Evolutionary conservation across 1,284 basidiomycete species (phyloP).

Genomic region (Cryptococcus sp.): DNA sequence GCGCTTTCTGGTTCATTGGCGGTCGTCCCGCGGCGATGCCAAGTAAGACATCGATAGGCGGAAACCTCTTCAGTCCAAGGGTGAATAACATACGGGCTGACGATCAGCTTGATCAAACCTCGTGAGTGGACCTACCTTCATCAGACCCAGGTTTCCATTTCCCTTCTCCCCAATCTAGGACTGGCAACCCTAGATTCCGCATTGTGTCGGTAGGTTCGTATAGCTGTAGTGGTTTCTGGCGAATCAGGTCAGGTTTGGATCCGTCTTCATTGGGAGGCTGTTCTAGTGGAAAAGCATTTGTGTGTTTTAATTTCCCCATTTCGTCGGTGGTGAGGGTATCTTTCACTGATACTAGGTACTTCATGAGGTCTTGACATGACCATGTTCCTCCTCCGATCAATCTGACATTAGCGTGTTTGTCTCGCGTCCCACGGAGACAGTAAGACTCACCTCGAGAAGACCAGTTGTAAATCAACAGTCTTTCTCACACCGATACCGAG

Average conservation of each 20-base stretch:
- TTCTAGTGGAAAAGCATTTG: conserved; percentile 75
- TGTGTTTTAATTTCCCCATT: conserved; percentile 67
- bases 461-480: conserved; percentile 83
- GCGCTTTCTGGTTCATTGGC: conserved; percentile 51
- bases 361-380: conserved; percentile 57
- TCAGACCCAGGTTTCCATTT: conserved; percentile 77
- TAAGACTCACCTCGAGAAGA: conserved; percentile 66
- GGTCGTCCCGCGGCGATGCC: conserved; percentile 58
- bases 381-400: conserved; percentile 44
- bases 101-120: conserved; percentile 4
- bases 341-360: conserved; percentile 83
- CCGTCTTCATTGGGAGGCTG: conserved; percentile 36
- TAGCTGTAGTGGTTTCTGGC: conserved; percentile 64
- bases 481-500: conserved; percentile 76
- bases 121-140: conserved; percentile 59
- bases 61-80: conserved; percentile 70
- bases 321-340: conserved; percentile 66
- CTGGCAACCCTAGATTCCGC: conserved; percentile 68
- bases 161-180: conserved; percentile 80
- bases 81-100: conserved; percentile 76
- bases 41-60: conserved; percentile 65
- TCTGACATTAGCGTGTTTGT: conserved; percentile 47
- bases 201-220: conserved; percentile 80
- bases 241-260: conserved; percentile 33
- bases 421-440: too few species aligned